Base-by-base conservation (phyloP, 2,329 filamentous ascomycete species). In the Thelonectria discophora region DNA sequence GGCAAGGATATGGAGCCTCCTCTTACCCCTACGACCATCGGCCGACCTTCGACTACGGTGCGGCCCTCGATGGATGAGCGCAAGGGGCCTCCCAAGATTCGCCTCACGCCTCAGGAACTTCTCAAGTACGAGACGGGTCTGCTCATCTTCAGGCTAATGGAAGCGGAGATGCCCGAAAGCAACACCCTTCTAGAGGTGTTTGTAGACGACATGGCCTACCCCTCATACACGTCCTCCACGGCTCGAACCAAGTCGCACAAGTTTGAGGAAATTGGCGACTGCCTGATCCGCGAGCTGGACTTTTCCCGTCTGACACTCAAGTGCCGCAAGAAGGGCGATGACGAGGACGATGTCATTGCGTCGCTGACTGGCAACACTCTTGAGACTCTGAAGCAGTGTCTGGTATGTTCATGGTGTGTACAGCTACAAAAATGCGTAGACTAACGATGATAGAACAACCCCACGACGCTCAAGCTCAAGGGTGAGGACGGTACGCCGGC, bases 201-300 rank as follows among this genome's bases (percentile, higher is more conserved):
- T 65, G 95, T 98, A 76, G 95, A 99, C 76, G 95, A 99, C 75
- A 93, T 95, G 86, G 87, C 92, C 32, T 98, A 95, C 80, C 90
- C 95, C 0, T 91, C 93, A 1, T 98, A 97, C 75, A 84, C 87
- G 2, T 96, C 93, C 11, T 88, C 91, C 1, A 92, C 88, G 65
- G 90, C 93, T 32, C 89, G 87, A 72, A 85, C 83, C 42, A 90
- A 84, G 69, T 80, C 84, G 11, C 86, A 89, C 73, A 91, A 87
- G 54, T 93, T 98, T 76, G 92, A 95, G 69, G 95, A 99, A 78
- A 93, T 94, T 72, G 94, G 94, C 50, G 95, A 99, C 77, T 95
- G 93, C 55, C 93, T 99, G 78, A 91, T 99, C 62, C 92, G 95
- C 64, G 95, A 99, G 77, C 84, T 99, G n/a, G 96, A 99, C 66